Base-by-base conservation (phyloP, 805 yeast genomes). In the Tetrapisispora arboricola region DNA sequence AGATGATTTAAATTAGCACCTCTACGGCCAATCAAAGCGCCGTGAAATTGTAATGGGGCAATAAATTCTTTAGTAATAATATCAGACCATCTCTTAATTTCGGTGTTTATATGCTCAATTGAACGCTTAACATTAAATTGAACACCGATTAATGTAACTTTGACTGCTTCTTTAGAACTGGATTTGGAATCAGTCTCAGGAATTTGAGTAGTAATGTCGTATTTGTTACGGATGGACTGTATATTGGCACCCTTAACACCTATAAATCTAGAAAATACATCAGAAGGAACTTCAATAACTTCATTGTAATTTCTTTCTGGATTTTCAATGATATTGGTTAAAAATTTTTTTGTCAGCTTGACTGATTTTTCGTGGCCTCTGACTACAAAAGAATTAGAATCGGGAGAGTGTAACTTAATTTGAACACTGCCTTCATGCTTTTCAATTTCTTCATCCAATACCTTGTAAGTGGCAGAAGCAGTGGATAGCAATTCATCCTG, bases 211-310 rank as follows among this genome's bases (percentile, higher is more conserved):
- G 72, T 73, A 48, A 84, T 85, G 36, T 79, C 86, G 53, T 70
- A 85, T 53, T 83, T 81, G 8, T 81, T 84, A 47, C 82, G 73
- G 45, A 86, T 60, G 36, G 75, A 66, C 49, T 75, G 74, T 55
- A 92, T 65, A 57, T 78, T 76, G 31, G 84, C 66, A 42, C 99
- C 98, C 45, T 76, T 83, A 57, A 81, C 83, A 49, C 99, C 99
- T 61, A 92, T 86, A 39, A 92, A 70, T 63, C 92, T 78, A 19
- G 92, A 73, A 44, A 90, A 66, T 36, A 76, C 74, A 39, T 69
- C 64, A 2, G 77, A 61, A 45, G 96, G 92, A 56, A 86, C 77
- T 21, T 67, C 68, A 39, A 80, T 57, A 27, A 62, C 62, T 17
- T 73, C 66, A 16, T 72, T 56, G 44, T 44, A 43, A 15, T 54